Evolutionary conservation across 768 basidiomycete species (phyloP), one percentile per base, ranked within the genome.

Genomic region (Lactarius evosmus): DNA sequence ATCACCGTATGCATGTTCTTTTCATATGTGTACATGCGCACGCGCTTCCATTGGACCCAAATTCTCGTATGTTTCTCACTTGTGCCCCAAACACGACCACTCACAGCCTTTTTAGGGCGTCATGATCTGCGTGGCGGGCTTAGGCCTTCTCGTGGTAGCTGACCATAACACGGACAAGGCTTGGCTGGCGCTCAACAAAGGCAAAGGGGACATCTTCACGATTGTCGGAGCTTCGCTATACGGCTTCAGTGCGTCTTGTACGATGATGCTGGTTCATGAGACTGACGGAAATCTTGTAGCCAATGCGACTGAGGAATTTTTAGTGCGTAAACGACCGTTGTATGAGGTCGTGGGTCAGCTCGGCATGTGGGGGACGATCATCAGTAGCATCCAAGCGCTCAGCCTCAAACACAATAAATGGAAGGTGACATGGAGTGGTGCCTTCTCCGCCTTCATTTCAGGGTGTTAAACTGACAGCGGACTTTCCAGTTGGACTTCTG

Each of bases 281-380:
- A 50, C 50, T 61, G 22, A 66, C 36, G 4, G 17, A 7, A 4
- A 29, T 12, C 29, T 29, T 27, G 33, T 66, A 93, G 91, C 89
- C 27, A 94, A 94, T 67, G 90, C 92, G 32, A 91, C 90, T 0
- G 93, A 95, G 72, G 93, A 94, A 71, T 90, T 89, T 74, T 84
- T 94, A 63, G 93, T 95, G 33, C 82, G 92, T 63, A 83, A 76
- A 68, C 79, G 85, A 14, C 93, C 93, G 6, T 76, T 94, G 44
- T 94, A 92, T 69, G 93, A 94, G 77, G 90, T 94, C 61, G 85
- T 94, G 19, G 93, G 93, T 12, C 90, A 91, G 73, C 75, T 94
- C 54, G 93, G 93, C 7, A 85, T 94, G 82, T 95, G 84, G 82
- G 93, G 92, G 32, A 83, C 85, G 60, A 72, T 94, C 55, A 86